Conservation (phyloP, 129 eudicot species). For the Lactuca sativa region DNA sequence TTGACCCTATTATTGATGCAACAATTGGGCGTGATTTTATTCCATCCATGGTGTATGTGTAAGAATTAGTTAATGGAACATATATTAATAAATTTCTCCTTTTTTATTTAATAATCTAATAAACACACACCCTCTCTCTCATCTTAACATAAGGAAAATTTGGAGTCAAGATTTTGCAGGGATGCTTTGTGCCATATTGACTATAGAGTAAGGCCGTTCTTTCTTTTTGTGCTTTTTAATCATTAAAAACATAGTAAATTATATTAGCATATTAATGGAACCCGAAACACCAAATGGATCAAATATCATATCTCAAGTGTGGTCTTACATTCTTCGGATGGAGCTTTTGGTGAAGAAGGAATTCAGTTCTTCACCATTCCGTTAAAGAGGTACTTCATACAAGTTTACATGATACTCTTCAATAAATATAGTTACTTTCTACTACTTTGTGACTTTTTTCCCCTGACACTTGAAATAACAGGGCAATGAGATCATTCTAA, state of each 20-base stretch:
- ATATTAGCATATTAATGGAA: no score
- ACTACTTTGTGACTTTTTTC: no score
- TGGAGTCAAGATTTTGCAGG: constrained; percentile 88
- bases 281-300: no score
- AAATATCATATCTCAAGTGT: no score
- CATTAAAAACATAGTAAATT: neutral
- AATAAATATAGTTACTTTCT: no score
- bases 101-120: neutral
- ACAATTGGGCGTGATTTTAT: constrained; percentile 83
- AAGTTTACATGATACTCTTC: no score
- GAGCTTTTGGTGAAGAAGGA: no score
- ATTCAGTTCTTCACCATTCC: no score
- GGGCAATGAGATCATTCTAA: no score
- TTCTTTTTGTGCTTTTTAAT: neutral
- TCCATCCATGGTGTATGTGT: constrained; percentile 97
- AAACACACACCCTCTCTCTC: neutral
- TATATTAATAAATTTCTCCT: neutral
- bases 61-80: constrained; percentile 21
- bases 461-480: no score
- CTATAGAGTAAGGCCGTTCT: constrained; percentile 60
- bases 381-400: no score
- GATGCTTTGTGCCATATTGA: constrained; percentile 86
- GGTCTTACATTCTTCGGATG: no score
- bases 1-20: constrained; percentile 83
- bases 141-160: constrained; percentile 63